These are phyloP conservation scores for Phytomonas francai DNA, from an alignment of 208 protist genomes.

Conservation along the genomic window DNA sequence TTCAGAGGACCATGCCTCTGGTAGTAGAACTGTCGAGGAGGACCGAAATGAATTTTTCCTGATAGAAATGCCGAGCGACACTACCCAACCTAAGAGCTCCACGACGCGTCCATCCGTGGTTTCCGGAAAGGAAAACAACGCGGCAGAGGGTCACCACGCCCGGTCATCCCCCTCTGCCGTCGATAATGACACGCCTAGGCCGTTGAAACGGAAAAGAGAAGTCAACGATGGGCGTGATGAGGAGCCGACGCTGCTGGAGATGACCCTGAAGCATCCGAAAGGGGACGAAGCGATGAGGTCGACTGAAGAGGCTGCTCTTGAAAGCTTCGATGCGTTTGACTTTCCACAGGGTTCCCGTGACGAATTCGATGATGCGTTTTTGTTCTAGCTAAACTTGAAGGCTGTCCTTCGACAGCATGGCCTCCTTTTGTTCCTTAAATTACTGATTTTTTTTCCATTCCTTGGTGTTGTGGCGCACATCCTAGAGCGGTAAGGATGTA, in stretches of 20 bases:
- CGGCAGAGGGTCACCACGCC: constrained; percentile 3
- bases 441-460: not conserved
- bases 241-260: constrained; percentile 3
- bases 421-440: not conserved
- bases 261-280: not conserved
- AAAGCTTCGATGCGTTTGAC: not conserved
- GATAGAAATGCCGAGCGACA: not conserved
- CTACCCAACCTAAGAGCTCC: not conserved
- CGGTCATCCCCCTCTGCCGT: not conserved
- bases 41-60: constrained; percentile 24
- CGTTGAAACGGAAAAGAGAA: constrained; percentile 2
- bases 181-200: not conserved
- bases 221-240: not conserved
- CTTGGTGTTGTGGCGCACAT: not conserved
- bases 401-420: not conserved
- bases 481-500: not conserved
- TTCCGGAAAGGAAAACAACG: not conserved
- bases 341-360: not conserved
- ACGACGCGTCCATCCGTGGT: not conserved
- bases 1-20: constrained; percentile 16
- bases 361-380: not conserved
- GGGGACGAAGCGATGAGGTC: not conserved
- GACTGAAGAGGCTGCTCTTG: not conserved
- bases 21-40: constrained; percentile 34
- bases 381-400: not conserved